Percentiles rank a stretch among this genome's conserved stretches.
phyloP scores from a whole-genome alignment of 345 rosid species.

The Lepidium africanum region DNA sequence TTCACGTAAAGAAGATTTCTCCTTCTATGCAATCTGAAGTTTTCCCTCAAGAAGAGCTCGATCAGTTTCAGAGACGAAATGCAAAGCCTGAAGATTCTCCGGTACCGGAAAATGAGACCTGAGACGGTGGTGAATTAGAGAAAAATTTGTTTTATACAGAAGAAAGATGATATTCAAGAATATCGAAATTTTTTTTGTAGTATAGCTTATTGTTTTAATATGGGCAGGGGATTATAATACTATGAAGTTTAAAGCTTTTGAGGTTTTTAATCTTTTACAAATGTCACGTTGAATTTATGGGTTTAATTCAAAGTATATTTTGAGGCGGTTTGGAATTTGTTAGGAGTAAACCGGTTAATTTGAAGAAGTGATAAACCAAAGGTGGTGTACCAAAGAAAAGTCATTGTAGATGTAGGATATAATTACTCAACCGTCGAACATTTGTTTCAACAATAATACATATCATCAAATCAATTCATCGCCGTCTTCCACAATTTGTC shows the following conservation, averaged over 20 bases:
- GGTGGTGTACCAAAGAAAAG: neutral
- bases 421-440: neutral
- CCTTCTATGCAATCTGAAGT: constrained; percentile 57
- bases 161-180: constrained; percentile 4
- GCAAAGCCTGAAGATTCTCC: constrained; percentile 22
- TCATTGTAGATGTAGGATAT: neutral
- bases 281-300: constrained; percentile 2
- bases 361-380: no score
- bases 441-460: neutral
- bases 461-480: neutral
- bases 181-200: constrained; percentile 8
- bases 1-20: constrained; percentile 52
- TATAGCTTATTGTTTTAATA: constrained; percentile 24
- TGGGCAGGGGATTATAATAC: neutral
- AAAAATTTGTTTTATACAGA: constrained; percentile 17
- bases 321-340: neutral
- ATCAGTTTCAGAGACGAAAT: constrained; percentile 41
- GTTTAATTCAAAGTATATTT: neutral
- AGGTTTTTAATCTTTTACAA: neutral
- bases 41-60: constrained; percentile 45
- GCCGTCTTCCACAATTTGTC: constrained; percentile 4
- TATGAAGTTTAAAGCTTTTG: constrained; percentile 1
- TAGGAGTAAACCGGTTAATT: no score
- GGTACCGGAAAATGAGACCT: neutral
- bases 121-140: constrained; percentile 13